Evolutionary conservation across 2,329 filamentous ascomycete genomes (phyloP).

Genomic region (Teratosphaeria nubilosa): DNA sequence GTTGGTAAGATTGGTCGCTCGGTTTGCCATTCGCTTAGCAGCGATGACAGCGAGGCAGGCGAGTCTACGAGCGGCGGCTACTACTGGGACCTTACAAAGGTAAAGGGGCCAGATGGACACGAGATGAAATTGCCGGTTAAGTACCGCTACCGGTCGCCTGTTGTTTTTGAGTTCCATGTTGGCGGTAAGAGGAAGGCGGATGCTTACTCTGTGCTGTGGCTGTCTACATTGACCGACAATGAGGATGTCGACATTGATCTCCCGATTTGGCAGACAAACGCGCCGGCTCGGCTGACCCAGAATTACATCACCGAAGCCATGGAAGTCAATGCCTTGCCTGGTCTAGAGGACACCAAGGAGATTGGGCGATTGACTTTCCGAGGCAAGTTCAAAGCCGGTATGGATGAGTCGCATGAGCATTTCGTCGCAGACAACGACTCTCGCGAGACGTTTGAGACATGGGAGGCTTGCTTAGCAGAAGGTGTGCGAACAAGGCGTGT

Average conservation of each 20-base stretch:
- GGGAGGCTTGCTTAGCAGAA: conserved; percentile 84
- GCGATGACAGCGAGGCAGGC: conserved; percentile 38
- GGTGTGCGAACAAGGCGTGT: conserved; percentile 68
- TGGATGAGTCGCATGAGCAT: conserved; percentile 70
- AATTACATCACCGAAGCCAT: conserved; percentile 86
- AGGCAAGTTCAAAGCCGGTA: conserved; percentile 78
- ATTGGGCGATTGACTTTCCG: conserved; percentile 73
- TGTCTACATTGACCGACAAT: conserved; percentile 73
- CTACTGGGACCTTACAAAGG: conserved; percentile 46
- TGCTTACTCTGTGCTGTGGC: conserved; percentile 74
- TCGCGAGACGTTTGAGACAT: conserved; percentile 86
- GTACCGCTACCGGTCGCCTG: conserved; percentile 77
- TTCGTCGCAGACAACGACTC: conserved; percentile 83
- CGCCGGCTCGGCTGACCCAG: conserved; percentile 66
- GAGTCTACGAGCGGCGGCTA: conserved; percentile 37
- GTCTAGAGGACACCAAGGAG: conserved; percentile 65
- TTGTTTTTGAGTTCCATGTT: conserved; percentile 78
- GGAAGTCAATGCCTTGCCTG: conserved; percentile 48
- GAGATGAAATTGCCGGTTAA: conserved; percentile 70
- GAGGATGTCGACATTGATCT: conserved; percentile 69
- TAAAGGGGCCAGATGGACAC: conserved; percentile 24
- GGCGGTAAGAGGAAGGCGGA: conserved; percentile 59
- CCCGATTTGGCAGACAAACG: conserved; percentile 81
- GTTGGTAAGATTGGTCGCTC: conserved; percentile 58
- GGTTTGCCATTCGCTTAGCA: conserved; percentile 45